Conservation (phyloP, 352 stramenopile genomes). For the Hyaloperonospora brassicae region DNA sequence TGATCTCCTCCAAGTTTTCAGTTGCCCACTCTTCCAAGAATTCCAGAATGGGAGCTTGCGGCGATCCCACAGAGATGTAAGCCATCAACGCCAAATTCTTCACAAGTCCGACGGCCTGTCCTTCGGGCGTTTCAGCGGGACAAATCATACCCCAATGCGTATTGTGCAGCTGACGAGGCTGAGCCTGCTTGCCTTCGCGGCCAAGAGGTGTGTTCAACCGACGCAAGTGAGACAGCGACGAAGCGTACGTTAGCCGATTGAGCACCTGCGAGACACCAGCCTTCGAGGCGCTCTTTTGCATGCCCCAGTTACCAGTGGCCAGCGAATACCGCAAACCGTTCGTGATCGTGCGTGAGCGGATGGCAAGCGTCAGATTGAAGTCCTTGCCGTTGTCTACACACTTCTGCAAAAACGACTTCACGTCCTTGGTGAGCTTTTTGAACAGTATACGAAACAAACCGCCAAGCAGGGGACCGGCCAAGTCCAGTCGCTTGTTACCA, state of each 20-base stretch:
- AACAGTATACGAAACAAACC: slow-evolving; percentile 98
- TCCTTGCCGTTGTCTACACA: slow-evolving; percentile 89
- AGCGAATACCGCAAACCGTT: slow-evolving; percentile 98
- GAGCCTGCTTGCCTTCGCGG: slow-evolving; percentile 97
- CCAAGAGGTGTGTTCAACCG: slow-evolving; percentile 98
- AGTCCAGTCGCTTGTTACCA: slow-evolving; percentile 99
- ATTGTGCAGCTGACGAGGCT: slow-evolving; percentile 99
- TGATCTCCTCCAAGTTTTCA: slow-evolving; percentile 96
- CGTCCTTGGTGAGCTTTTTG: slow-evolving; percentile 98
- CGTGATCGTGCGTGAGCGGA: slow-evolving; percentile 97
- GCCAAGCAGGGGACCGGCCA: slow-evolving; percentile 95
- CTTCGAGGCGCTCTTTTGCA: slow-evolving; percentile 91
- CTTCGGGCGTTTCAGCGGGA: slow-evolving; percentile 93
- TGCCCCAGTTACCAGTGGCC: slow-evolving; percentile 98
- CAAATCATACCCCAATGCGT: slow-evolving; percentile 99
- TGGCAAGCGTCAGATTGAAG: slow-evolving; percentile 96
- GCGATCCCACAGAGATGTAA: slow-evolving; percentile 93
- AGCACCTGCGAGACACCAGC: slow-evolving; percentile 99
- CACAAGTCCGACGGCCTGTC: slow-evolving; percentile 91
- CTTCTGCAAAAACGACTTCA: slow-evolving; percentile 91
- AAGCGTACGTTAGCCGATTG: slow-evolving; percentile 98
- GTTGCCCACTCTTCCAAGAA: slow-evolving; percentile 98
- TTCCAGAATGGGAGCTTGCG: slow-evolving; percentile 94
- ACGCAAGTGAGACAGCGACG: slow-evolving; percentile 96
- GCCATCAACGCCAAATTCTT: slow-evolving; percentile 99